A percentile compares a stretch with the other conserved stretches of the same genome.
phyloP scores from a whole-genome alignment of 441 rosid species.

The Corymbia calophylla region DNA sequence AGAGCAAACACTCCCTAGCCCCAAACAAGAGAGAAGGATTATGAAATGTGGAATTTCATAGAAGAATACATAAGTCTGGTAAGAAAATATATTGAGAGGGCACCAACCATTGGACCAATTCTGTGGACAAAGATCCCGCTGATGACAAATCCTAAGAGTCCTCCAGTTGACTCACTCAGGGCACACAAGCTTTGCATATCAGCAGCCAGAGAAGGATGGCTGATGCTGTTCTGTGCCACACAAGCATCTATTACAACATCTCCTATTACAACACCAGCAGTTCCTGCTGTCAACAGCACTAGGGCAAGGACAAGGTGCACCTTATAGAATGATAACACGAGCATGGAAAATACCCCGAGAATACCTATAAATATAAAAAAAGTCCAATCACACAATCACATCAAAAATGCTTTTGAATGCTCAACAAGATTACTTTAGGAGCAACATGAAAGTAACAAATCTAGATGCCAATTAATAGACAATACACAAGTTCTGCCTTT shows the following conservation, averaged over 20 bases:
- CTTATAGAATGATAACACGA: slow-evolving; percentile 46
- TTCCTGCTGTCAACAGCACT: slow-evolving; percentile 54
- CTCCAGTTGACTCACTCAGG: slow-evolving; percentile 67
- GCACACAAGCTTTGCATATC: slow-evolving; percentile 98
- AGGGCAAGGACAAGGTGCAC: slow-evolving; percentile 70
- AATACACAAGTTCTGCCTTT: neutral
- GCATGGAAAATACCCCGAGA: slow-evolving; percentile 64
- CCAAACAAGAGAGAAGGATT: slow-evolving; percentile 1
- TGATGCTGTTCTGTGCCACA: slow-evolving; percentile 79
- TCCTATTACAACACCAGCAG: slow-evolving; percentile 79
- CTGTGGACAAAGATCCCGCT: slow-evolving; percentile 85
- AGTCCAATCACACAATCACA: neutral
- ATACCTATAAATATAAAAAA: neutral
- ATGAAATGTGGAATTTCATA: neutral
- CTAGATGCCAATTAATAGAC: neutral
- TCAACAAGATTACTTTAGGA: neutral
- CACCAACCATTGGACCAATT: slow-evolving; percentile 75
- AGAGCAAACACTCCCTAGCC: slow-evolving; percentile 84
- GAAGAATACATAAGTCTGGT: neutral
- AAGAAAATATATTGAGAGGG: neutral
- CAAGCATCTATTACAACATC: slow-evolving; percentile 99
- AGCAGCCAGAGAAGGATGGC: slow-evolving; percentile 76
- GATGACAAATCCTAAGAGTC: slow-evolving; percentile 64
- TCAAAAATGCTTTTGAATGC: neutral
- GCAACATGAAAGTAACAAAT: neutral